Evolutionary conservation across 139 green algal species (phyloP).

Genomic region (Closterium sp.): DNA sequence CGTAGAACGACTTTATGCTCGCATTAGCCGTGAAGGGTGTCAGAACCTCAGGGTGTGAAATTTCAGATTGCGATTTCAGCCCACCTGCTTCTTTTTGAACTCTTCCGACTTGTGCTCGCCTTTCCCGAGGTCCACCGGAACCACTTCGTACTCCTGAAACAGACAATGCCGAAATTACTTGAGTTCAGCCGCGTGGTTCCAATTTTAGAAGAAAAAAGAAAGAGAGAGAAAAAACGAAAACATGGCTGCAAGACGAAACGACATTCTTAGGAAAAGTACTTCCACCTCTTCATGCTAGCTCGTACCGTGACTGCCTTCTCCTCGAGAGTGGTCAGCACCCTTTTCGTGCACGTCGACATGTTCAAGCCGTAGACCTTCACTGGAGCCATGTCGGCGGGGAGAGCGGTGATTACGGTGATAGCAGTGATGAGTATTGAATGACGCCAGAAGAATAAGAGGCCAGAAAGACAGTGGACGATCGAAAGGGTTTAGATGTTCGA

Average conservation of each 20-base stretch:
- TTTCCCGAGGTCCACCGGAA: constrained; percentile 18
- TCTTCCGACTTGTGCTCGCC: constrained; percentile 35
- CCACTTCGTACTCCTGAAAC: constrained; percentile 25
- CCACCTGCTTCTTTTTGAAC: constrained; percentile 6
- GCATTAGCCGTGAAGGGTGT: too few relatives aligned
- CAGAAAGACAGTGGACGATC: too few relatives aligned
- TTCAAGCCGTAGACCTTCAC: constrained; percentile 37
- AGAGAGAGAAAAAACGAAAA: neutral
- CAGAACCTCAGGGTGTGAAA: too few relatives aligned
- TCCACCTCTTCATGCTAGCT: neutral
- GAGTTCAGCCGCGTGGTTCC: too few relatives aligned
- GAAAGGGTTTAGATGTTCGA: neutral
- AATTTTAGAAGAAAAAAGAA: neutral
- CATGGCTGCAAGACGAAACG: neutral
- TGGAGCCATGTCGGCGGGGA: neutral
- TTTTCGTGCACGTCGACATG: constrained; percentile 32
- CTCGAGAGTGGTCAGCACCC: constrained; percentile 23
- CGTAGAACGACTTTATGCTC: too few relatives aligned
- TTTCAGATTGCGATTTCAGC: too few relatives aligned
- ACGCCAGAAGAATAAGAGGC: too few relatives aligned
- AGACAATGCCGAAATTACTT: too few relatives aligned
- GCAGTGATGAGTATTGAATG: neutral
- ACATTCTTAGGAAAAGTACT: neutral
- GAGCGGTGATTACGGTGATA: neutral
- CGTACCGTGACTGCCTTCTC: constrained; percentile 11